Conservation (phyloP, 2,329 filamentous ascomycete species). For the Cladosporium colombiae region DNA sequence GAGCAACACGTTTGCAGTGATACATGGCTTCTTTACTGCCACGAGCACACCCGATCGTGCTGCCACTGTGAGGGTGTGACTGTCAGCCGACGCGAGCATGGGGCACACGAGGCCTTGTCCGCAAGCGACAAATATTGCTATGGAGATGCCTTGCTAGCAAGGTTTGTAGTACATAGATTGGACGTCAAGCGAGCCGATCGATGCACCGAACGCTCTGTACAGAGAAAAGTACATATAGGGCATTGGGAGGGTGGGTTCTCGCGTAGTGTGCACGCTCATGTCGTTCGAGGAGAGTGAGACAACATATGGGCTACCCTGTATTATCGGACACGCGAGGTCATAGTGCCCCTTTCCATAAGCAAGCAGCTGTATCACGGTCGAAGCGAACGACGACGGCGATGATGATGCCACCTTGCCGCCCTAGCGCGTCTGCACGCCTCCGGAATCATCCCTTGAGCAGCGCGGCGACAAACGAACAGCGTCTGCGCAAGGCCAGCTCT, state of each 20-base stretch:
- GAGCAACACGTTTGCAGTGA: constrained; percentile 1
- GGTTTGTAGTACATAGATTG: constrained; percentile 2
- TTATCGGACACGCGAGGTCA: neutral
- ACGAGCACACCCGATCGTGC: neutral
- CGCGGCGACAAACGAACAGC: neutral
- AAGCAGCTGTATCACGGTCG: neutral
- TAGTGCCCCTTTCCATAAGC: constrained; percentile 1
- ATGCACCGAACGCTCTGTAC: neutral
- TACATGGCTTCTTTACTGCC: constrained; percentile 9
- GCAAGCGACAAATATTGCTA: constrained; percentile 1
- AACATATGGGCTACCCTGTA: constrained; percentile 4
- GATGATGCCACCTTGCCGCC: neutral
- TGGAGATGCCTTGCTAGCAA: constrained; percentile 1
- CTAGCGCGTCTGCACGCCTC: constrained; percentile 8
- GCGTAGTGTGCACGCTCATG: neutral
- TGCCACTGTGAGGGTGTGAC: constrained; percentile 1
- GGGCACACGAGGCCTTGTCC: neutral
- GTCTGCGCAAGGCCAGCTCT: neutral
- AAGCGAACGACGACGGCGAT: neutral
- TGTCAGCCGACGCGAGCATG: neutral
- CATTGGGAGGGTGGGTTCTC: neutral
- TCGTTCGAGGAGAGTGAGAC: neutral
- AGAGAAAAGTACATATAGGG: neutral
- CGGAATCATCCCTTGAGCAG: neutral
- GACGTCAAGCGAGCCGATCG: neutral